Evolutionary conservation across 441 rosid species (phyloP), one percentile per base, ranked within the genome.

Genomic region (Aleurites moluccanus): DNA sequence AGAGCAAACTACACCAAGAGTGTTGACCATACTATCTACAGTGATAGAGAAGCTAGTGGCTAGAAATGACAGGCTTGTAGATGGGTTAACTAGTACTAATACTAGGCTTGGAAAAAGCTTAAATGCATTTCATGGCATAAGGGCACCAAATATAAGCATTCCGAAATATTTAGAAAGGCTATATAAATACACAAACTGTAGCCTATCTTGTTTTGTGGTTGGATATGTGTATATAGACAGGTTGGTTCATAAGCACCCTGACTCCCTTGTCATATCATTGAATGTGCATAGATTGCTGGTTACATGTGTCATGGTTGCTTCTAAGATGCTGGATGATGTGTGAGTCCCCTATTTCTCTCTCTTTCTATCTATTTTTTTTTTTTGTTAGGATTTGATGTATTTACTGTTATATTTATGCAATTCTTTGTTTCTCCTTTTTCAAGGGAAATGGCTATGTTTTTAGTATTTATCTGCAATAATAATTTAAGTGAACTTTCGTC

Each of bases 151-250:
- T 59, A 91, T 94, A 83, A 90, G 90, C 89, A 83, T 94, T 5
- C 62, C 28, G 3, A 92, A 89, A 71, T 94, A 94, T 84, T 67
- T 94, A 82, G 97, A 90, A 83, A 87, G 98, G 87, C 86, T 94
- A 44, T 92, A 82, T 76, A 94, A 88, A 86, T 90, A 90, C 86
- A 88, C 97, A 1, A 86, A 82, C 25, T 91, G 98, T 64, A 94
- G 95, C 82, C 97, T 95, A 0, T 79, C 98, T 7, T 94, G 98
- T 71, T 90, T 94, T 10, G 96, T 94, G 77, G 92, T 94, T 18
- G 96, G 92, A 40, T 92, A 81, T 61, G 94, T 89, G 67, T 94
- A 89, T 49, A 85, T 91, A 44, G 97, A 91, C 85, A 83, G 94
- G 78, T 73, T 94, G 79, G 66, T 85, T 44, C 97, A 94, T 76